Conservation (phyloP, 768 basidiomycete species). For the Termitomyces sp. region DNA sequence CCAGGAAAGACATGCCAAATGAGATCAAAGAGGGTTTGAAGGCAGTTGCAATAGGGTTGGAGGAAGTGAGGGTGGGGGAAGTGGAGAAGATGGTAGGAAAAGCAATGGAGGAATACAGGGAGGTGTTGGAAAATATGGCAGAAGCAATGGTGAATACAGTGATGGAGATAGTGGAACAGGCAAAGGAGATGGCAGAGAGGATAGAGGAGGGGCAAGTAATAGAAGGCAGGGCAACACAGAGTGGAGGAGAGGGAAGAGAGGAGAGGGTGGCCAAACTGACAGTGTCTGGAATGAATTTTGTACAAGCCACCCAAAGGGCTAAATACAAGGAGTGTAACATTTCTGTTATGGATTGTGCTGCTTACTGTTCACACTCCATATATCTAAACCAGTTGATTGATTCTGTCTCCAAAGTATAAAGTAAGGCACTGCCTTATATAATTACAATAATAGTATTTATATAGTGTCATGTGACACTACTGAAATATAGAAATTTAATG, state of each 20-base stretch:
- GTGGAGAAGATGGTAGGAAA: neutral
- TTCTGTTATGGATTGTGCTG: no score
- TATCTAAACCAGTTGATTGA: no score
- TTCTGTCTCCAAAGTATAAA: no score
- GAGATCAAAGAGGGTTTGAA: neutral
- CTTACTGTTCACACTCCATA: no score
- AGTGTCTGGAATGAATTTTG: neutral
- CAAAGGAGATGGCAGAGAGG: neutral
- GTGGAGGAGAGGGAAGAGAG: neutral
- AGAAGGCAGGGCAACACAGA: neutral
- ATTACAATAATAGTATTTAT: no score
- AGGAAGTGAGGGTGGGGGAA: neutral
- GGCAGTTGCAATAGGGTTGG: neutral
- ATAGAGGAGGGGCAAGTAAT: neutral
- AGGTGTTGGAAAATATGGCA: neutral
- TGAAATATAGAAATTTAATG: no score
- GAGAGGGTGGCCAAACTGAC: neutral
- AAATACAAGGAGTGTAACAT: neutral
- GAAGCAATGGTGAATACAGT: no score
- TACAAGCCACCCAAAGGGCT: neutral
- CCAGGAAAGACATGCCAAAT: neutral
- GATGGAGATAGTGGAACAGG: neutral
- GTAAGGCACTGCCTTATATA: no score
- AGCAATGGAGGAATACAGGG: neutral
- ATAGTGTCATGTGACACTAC: no score